Conservation (phyloP, 352 stramenopile species). For the Globisporangium recalcitrans region DNA sequence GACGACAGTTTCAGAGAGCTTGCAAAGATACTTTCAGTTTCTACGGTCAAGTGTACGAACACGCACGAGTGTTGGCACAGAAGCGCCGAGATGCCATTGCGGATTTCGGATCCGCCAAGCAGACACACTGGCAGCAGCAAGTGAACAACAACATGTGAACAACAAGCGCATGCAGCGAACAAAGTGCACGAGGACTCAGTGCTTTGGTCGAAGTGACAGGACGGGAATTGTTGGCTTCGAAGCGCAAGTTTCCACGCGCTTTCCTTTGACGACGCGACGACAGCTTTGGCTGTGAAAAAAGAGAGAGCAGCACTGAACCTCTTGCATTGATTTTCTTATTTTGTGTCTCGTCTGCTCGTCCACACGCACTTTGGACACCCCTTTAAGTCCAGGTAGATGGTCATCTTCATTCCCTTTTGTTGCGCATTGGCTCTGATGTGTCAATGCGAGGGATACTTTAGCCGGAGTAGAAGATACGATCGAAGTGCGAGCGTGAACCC, state of each 20-base stretch:
- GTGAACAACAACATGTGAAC: background rate
- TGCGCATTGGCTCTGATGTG: background rate
- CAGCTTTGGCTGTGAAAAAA: background rate
- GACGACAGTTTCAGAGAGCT: background rate
- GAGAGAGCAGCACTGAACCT: background rate
- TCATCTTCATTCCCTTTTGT: background rate
- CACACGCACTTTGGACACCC: background rate
- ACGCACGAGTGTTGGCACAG: too few species aligned
- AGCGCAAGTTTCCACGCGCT: slow-evolving; percentile 6
- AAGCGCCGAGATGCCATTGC: too few species aligned
- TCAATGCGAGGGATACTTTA: slow-evolving; percentile 4
- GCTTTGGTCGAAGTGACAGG: background rate
- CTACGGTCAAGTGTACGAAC: too few species aligned
- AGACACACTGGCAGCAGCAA: background rate
- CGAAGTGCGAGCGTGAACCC: slow-evolving; percentile 1
- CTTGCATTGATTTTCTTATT: slow-evolving; percentile 1
- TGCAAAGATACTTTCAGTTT: background rate
- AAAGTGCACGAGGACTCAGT: background rate
- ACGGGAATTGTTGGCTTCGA: background rate
- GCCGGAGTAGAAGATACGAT: background rate
- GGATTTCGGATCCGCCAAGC: background rate
- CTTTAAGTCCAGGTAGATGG: background rate
- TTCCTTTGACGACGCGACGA: background rate
- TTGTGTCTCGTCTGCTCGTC: slow-evolving; percentile 2
- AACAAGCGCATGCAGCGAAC: background rate